Evolutionary conservation across 352 stramenopile species (phyloP), one percentile per base, ranked within the genome.

Genomic region (Poterioochromonas sp.): DNA sequence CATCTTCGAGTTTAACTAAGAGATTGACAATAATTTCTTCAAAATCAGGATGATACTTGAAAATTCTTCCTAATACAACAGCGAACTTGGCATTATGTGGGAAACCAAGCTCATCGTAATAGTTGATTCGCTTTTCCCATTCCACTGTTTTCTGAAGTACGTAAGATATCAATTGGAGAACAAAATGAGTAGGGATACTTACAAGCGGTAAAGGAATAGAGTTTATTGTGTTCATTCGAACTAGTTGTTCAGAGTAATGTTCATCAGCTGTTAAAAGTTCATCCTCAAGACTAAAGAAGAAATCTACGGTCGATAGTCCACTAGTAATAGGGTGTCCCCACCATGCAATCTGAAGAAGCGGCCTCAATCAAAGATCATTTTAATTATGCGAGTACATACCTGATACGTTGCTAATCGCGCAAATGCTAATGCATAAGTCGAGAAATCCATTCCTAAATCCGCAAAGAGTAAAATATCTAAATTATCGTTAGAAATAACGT

Each of bases 281-380:
- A 53, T 44, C 34, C 8, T 73, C 63, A 11, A 73, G 29, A 34
- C 63, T 26, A 29, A 73, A 29, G 29, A 73, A 73, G 64, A 90
- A 94, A 77, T 94, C 89, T 63, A 93, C 89, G 0, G 83, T 69
- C 47, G 87, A 86, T n/a, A 83, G 65, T 11, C 83, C 88, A 0
- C 86, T 91, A 39, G 89, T 92, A 76, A 92, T 87, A 11, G 88
- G 88, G 68, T 94, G 89, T 26, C 89, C 89, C 89, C 89, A 94
- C 78, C 91, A 94, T 1, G 90, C 88, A 49, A 83, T 89, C 79
- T 92, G 86, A 37, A 20, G 18, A 78, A 69, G 20, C 43, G 76
- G 34, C 26, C 79, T 37, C 20, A 60, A 58, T 29, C n/a, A n/a
- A n/a, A n/a, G n/a, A n/a, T n/a, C n/a, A n/a, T n/a, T n/a, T n/a